Evolutionary conservation across 108 stramenopile genomes (phyloP).

Genomic region (Aurantiochytrium sp.): DNA sequence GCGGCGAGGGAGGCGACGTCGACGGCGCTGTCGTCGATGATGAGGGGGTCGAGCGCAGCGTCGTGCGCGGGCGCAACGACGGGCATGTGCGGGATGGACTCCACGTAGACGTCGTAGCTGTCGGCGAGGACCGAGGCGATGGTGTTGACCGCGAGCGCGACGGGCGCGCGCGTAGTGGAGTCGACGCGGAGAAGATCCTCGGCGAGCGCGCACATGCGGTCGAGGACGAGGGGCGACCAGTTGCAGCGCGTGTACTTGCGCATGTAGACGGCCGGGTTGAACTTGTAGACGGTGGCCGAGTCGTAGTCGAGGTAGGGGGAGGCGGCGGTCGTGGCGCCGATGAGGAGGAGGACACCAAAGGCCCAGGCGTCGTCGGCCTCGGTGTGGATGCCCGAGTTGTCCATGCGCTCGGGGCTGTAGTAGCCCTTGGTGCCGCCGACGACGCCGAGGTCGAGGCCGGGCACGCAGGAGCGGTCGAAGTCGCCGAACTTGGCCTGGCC

Average conservation of each 20-base stretch:
- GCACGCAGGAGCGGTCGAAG: slow-evolving; percentile 21
- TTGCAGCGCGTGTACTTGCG: not conserved
- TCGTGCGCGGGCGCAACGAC: not conserved
- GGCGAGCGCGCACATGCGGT: not conserved
- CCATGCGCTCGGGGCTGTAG: slow-evolving; percentile 25
- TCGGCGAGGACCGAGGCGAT: not conserved
- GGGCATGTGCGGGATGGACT: not conserved
- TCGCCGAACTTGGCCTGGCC: not conserved
- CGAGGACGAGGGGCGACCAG: not conserved
- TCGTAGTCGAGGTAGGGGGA: slow-evolving; percentile 23
- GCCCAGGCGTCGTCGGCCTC: slow-evolving; percentile 20
- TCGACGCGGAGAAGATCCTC: not conserved
- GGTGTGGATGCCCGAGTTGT: slow-evolving; percentile 1
- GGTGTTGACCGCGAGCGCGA: not conserved
- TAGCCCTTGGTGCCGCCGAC: slow-evolving; percentile 25
- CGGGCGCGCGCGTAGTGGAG: not conserved
- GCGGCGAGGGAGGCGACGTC: not conserved
- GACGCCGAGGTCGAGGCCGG: slow-evolving; percentile 6
- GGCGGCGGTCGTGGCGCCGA: slow-evolving; percentile 13
- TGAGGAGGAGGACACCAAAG: slow-evolving; percentile 17
- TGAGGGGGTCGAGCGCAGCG: not conserved
- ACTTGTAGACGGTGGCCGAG: not conserved
- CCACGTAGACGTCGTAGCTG: not conserved
- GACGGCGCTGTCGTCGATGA: not conserved
- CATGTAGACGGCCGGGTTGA: not conserved